Base-by-base conservation (phyloP, 345 rosid genomes). In the Arabis hirsuta region DNA sequence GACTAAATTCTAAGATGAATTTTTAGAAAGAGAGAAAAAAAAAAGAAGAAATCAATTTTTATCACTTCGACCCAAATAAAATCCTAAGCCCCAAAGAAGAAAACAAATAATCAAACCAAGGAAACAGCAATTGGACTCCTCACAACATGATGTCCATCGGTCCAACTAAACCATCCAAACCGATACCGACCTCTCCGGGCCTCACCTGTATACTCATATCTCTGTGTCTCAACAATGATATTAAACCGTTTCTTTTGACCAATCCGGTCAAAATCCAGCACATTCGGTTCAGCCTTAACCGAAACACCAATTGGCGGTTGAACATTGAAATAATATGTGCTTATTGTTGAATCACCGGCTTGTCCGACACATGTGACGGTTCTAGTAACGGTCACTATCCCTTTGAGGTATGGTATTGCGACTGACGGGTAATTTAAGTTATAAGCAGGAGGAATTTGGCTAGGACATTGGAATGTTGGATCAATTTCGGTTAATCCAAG, bases 91-190 rank as follows among this genome's bases (percentile, higher is more conserved):
- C 14, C 9, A 34, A 47, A 14, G 27, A 67, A 29, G 19, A 5
- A 69, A 20, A 1, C 1, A 27, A 51, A 36, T 24, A 20, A 14
- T 55, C 32, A 67, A 50, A 73, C 83, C 13, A 84, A 65, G 20
- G 88, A 83, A 8, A 84, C 72, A 9, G 86, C 89, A 34, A 86
- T 61, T 12, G 92, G 88, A 80, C 92, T 92, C 69, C 82, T 80
- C 8, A 88, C 94, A 34, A 11, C 13, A 58, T 85, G 89, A 44
- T 55, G 8, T 24, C 81, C 77, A 73, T 87, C 88, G 27, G 52
- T 65, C 90, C 90, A 90, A 51, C 80, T 78, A 61, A 81, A 92
- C 88, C 84, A 85, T 11, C 98, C 98, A 56, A 89, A 88, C 38
- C 44, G 81, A 67, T 84, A 87, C 19, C 34, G 74, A 61, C 71